phyloP scores from a whole-genome alignment of 2,329 filamentous ascomycete species.

The Ascocoryne sarcoides region DNA sequence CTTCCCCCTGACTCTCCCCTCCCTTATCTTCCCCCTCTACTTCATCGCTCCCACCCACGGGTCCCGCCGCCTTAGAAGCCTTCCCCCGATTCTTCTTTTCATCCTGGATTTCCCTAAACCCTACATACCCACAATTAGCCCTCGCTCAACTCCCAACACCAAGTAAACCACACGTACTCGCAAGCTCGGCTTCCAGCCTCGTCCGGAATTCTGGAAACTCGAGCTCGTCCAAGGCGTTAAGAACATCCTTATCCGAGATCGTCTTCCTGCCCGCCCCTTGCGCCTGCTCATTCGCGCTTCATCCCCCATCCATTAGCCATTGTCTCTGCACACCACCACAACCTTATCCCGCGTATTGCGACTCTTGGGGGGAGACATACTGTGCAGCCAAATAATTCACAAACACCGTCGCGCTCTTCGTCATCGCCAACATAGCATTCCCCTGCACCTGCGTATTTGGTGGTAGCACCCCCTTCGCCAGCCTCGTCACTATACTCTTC shows the following conservation, averaged over 20 bases:
- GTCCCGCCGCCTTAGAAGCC: slow-evolving; percentile 48
- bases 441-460: slow-evolving; percentile 77
- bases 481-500: slow-evolving; percentile 70
- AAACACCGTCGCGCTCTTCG: slow-evolving; percentile 75
- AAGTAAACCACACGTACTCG: slow-evolving; percentile 39
- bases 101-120: slow-evolving; percentile 59
- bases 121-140: slow-evolving; percentile 21
- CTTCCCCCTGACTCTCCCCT: slow-evolving; percentile 17
- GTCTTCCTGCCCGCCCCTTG: slow-evolving; percentile 64
- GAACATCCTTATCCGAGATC: slow-evolving; percentile 65
- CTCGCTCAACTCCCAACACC: background rate
- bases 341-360: background rate
- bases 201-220: slow-evolving; percentile 66
- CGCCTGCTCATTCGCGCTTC: slow-evolving; percentile 66
- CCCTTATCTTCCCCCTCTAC: slow-evolving; percentile 12
- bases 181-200: slow-evolving; percentile 65
- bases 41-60: slow-evolving; percentile 7
- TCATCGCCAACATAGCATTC: slow-evolving; percentile 70
- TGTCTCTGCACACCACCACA: background rate
- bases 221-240: slow-evolving; percentile 65
- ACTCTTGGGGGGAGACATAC: slow-evolving; percentile 40
- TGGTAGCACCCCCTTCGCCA: slow-evolving; percentile 72
- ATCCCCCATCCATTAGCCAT: slow-evolving; percentile 1
- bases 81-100: slow-evolving; percentile 67
- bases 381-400: slow-evolving; percentile 69